Evolutionary conservation across 2,329 filamentous ascomycete species (phyloP), one percentile per base, ranked within the genome.

Genomic region (Aspergillus sp.): DNA sequence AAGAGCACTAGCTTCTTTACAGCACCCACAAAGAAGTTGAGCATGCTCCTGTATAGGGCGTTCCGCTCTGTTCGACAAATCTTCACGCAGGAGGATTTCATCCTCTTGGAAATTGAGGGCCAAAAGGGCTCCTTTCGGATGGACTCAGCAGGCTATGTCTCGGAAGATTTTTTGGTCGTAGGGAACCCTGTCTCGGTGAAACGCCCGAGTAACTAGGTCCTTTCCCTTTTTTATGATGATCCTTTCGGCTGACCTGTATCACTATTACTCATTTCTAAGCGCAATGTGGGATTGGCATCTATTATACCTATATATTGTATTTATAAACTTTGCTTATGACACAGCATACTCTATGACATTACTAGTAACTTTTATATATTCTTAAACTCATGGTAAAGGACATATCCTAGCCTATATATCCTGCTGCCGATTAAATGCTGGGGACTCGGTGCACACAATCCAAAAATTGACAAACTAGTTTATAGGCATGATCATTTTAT

Each of bases 41-140:
- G 68, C 52, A 64, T 65, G 33, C 37, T 63, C 7, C 35, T 73
- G 1, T 76, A 71, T 64, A 65, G 60, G 43, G 19, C 70, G 7
- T 76, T 77, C 46, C 65, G 67, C 46, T 71, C 70, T 43, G 60
- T 75, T 21, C 71, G 74, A 6, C 72, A 75, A 44, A 53, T 76
- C 12, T 76, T 77, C 56, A 76, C 73, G 0, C 68, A 72, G 47
- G 76, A 78, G 53, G 71, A 76, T 51, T 73, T 77, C 35, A 73
- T 76, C 47, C 66, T 76, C 31, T 46, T 77, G 47, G 67, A 74
- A 40, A 63, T 76, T 49, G 64, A 75, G 23, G 73, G 72, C 14
- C 67, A 69, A 8, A 74, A 70, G 47, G 66, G 69, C 21, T 62
- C 66, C 14, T 70, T 76, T 58, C 69, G 74, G 48, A 64, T 78